phyloP scores from a whole-genome alignment of 768 basidiomycete genomes.

The Tephrocybe sp. region DNA sequence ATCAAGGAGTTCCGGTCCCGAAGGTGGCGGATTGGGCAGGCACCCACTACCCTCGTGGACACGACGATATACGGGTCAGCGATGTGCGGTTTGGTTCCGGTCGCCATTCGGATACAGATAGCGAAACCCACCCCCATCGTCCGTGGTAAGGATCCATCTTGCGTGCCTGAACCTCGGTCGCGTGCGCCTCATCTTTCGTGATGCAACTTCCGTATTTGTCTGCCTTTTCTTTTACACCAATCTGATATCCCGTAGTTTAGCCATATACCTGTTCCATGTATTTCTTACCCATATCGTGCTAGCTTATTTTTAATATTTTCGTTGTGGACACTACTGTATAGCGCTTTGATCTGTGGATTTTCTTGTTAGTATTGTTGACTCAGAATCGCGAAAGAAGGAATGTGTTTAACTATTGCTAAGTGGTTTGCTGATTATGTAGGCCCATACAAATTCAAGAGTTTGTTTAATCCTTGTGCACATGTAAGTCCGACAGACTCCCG shows the following conservation, averaged over 20 bases:
- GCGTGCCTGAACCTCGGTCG: neutral
- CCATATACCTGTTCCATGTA: slow-evolving; percentile 8
- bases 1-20: slow-evolving; percentile 3
- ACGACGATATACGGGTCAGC: slow-evolving; percentile 20
- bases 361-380: too few relatives aligned
- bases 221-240: neutral
- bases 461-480: too few relatives aligned
- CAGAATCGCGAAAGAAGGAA: too few relatives aligned
- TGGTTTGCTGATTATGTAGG: too few relatives aligned
- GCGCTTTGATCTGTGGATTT: too few relatives aligned
- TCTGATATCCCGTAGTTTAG: slow-evolving; percentile 11
- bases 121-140: slow-evolving; percentile 41
- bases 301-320: too few relatives aligned
- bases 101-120: slow-evolving; percentile 32
- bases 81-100: slow-evolving; percentile 23
- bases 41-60: slow-evolving; percentile 12
- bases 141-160: slow-evolving; percentile 39
- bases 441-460: too few relatives aligned
- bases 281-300: slow-evolving; percentile 9
- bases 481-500: slow-evolving; percentile 2
- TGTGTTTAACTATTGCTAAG: neutral
- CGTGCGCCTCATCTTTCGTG: neutral
- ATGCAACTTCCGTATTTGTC: neutral
- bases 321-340: too few relatives aligned
- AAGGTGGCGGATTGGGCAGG: slow-evolving; percentile 14